Conservation (phyloP, 352 stramenopile species). For the Globisporangium apiculatum region DNA sequence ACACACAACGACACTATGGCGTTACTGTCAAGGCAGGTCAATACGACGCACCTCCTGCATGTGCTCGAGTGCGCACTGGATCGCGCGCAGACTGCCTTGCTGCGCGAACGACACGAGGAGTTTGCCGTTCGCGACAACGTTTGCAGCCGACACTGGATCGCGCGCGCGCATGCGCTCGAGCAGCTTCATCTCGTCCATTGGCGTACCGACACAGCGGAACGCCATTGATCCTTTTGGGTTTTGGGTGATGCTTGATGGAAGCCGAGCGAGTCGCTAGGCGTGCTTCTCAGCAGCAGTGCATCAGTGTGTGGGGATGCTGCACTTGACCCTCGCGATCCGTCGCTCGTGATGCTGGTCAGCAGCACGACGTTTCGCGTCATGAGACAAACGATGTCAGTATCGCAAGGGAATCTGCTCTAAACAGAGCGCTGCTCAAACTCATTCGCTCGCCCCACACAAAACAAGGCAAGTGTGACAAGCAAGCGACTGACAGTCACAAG, state of each 20-base stretch:
- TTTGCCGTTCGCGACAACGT: conserved; percentile 58
- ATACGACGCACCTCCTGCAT: conserved; percentile 28
- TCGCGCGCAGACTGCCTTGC: conserved; percentile 38
- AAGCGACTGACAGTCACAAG: neutral
- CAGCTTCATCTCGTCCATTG: conserved; percentile 50
- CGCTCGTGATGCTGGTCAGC: no score
- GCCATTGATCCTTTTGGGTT: conserved; percentile 16
- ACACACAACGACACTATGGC: no score
- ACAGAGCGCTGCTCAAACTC: no score
- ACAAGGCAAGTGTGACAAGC: no score
- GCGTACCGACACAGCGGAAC: conserved; percentile 32
- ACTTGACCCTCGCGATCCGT: no score
- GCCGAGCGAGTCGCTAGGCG: no score
- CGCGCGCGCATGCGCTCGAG: conserved; percentile 33
- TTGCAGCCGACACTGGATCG: conserved; percentile 45
- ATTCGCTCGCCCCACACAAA: no score
- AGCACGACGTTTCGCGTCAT: no score
- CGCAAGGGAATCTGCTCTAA: no score
- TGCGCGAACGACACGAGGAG: conserved; percentile 42
- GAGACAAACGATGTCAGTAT: no score
- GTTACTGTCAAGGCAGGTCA: neutral
- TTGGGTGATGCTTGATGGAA: neutral
- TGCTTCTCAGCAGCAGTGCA: no score
- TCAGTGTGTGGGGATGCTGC: no score
- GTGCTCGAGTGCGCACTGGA: conserved; percentile 38